These are phyloP conservation scores for Maudiozyma barnettii DNA, from an alignment of 805 yeast species.

Conservation along the genomic window DNA sequence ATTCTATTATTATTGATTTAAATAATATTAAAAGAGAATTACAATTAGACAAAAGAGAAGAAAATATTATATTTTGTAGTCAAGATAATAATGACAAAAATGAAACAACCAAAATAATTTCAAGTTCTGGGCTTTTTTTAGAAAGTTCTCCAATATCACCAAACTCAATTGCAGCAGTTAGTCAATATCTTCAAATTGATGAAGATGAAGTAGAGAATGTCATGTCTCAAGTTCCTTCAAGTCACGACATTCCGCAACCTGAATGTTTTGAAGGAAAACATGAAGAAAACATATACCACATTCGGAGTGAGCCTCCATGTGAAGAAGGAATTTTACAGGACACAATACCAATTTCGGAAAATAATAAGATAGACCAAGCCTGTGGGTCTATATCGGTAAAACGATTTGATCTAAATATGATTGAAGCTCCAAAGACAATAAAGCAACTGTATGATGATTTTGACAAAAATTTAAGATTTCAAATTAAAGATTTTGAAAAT, in stretches of 20 bases:
- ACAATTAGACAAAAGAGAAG: not conserved
- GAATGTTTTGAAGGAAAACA: not conserved
- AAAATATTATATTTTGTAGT: not conserved
- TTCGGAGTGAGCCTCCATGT: not conserved
- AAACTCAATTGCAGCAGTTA: not conserved
- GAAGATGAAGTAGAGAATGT: not conserved
- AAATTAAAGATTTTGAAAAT: conserved; percentile 29
- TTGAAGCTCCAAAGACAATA: conserved; percentile 26
- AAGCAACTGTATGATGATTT: conserved; percentile 28
- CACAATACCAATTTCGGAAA: not conserved
- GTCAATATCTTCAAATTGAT: not conserved
- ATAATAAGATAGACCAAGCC: not conserved
- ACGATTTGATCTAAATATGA: conserved; percentile 21
- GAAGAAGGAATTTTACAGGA: not conserved
- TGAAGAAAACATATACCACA: not conserved
- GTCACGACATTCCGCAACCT: not conserved
- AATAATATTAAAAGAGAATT: conserved; percentile 10
- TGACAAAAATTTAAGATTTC: conserved; percentile 25
- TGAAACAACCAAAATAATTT: not conserved
- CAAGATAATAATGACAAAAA: not conserved
- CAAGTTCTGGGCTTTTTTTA: not conserved
- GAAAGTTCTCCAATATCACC: not conserved
- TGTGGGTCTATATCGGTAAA: not conserved
- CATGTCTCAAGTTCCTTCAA: not conserved
- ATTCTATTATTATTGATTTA: conserved; percentile 14